A percentile compares a stretch with the other conserved stretches of the same genome.
These are phyloP conservation scores for Fusarium sp. DNA, from an alignment of 2,329 filamentous ascomycete genomes.

Conservation along the genomic window DNA sequence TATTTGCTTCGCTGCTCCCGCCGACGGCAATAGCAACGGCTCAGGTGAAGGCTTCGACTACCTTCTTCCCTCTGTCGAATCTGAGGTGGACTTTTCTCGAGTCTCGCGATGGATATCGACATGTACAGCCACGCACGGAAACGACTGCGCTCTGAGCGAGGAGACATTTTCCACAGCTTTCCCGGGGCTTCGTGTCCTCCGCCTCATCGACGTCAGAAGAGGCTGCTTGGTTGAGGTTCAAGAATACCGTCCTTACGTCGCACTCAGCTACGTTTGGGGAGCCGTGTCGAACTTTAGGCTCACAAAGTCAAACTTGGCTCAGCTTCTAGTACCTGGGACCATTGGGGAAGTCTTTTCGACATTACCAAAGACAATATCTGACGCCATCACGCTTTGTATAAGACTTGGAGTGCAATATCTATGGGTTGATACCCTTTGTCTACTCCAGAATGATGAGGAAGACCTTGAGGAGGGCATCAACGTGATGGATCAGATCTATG, in stretches of 20 bases:
- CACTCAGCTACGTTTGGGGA: constrained; percentile 28
- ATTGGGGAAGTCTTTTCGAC: not conserved
- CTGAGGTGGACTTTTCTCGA: not conserved
- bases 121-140: not conserved
- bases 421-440: constrained; percentile 8
- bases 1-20: not conserved
- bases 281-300: constrained; percentile 13
- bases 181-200: constrained; percentile 1
- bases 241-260: constrained; percentile 10
- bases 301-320: constrained; percentile 4
- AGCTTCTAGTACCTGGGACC: not conserved
- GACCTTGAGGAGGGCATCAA: constrained; percentile 9
- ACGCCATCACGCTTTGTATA: not conserved
- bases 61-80: not conserved
- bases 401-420: constrained; percentile 11
- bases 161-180: not conserved
- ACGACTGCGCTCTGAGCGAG: not conserved
- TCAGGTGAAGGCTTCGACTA: not conserved
- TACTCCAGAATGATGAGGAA: constrained; percentile 4
- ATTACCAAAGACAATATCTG: constrained; percentile 5
- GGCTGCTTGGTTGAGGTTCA: not conserved
- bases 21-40: not conserved
- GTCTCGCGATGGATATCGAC: not conserved
- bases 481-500: constrained; percentile 26
- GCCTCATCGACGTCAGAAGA: not conserved